phyloP scores from a whole-genome alignment of 768 basidiomycete species.

The Mycena floridula region DNA sequence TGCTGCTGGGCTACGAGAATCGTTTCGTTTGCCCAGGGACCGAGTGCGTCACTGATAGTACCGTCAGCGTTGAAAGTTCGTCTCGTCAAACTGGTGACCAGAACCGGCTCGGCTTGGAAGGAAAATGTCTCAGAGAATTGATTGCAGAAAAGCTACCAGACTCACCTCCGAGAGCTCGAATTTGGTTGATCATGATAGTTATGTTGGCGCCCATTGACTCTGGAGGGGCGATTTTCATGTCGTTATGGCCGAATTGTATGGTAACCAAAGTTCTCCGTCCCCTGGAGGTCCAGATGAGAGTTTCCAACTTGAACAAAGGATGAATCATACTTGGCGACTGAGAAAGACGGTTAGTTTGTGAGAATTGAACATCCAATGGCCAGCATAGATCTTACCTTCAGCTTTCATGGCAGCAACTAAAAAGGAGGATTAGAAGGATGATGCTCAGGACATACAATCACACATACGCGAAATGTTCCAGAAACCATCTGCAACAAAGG shows the following conservation, averaged over 20 bases:
- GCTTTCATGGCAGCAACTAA: no score
- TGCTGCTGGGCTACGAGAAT: conserved; percentile 19
- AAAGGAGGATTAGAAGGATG: no score
- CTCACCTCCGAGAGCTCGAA: conserved; percentile 24
- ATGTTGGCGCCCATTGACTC: conserved; percentile 38
- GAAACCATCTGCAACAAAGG: conserved; percentile 31
- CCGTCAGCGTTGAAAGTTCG: conserved; percentile 30
- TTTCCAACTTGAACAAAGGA: no score
- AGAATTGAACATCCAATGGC: no score
- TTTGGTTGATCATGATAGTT: conserved; percentile 31
- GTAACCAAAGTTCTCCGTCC: conserved; percentile 15
- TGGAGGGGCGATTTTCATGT: conserved; percentile 29
- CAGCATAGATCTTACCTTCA: no score
- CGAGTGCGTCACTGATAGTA: conserved; percentile 28
- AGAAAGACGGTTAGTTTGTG: no score
- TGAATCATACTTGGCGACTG: no score
- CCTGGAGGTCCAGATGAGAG: no score
- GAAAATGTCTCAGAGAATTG: no score
- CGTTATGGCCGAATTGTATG: conserved; percentile 36
- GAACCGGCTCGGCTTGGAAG: conserved; percentile 27
- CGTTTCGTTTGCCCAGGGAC: conserved; percentile 30
- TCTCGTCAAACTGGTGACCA: conserved; percentile 34
- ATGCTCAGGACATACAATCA: no score
- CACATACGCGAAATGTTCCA: conserved; percentile 24
- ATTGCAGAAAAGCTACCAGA: no score